These are phyloP conservation scores for Nakaseomyces kungkrabaensis DNA, from an alignment of 1,139 yeast species.

Conservation along the genomic window DNA sequence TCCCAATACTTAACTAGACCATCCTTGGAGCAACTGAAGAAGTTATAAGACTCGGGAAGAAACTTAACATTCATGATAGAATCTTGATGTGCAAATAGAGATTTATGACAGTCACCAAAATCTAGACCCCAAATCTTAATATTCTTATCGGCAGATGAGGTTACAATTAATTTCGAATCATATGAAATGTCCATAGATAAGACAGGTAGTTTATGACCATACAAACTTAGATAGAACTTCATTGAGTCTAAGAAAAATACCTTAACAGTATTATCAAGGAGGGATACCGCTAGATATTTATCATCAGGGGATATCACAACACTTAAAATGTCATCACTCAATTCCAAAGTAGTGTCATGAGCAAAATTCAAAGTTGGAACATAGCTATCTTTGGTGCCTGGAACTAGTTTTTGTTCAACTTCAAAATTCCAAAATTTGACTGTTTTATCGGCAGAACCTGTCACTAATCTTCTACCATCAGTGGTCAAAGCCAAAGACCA, in stretches of 20 bases:
- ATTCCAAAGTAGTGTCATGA: conserved; percentile 73
- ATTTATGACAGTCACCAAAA: conserved; percentile 96
- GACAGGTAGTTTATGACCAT: conserved; percentile 94
- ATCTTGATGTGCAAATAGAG: conserved; percentile 94
- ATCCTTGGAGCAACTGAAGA: conserved; percentile 86
- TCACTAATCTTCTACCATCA: conserved; percentile 75
- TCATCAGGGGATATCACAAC: conserved; percentile 79
- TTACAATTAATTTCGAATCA: conserved; percentile 78
- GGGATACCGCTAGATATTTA: conserved; percentile 68
- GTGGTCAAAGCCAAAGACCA: conserved; percentile 86
- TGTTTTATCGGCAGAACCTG: conserved; percentile 90
- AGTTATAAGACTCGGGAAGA: conserved; percentile 75
- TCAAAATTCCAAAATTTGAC: conserved; percentile 85
- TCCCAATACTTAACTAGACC: conserved; percentile 92
- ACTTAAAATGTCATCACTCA: conserved; percentile 74
- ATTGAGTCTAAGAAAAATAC: conserved; percentile 79
- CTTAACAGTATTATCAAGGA: conserved; percentile 87
- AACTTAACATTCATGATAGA: conserved; percentile 83
- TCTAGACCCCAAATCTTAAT: conserved; percentile 97
- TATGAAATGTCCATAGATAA: conserved; percentile 78
- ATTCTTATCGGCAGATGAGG: conserved; percentile 95
- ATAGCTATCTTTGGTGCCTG: conserved; percentile 49
- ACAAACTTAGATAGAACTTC: conserved; percentile 77
- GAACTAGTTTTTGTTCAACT: conserved; percentile 54
- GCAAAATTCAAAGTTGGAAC: conserved; percentile 48